These are phyloP conservation scores for Neoscytalidium dimidiatum DNA, from an alignment of 2,329 filamentous ascomycete genomes.

Conservation along the genomic window DNA sequence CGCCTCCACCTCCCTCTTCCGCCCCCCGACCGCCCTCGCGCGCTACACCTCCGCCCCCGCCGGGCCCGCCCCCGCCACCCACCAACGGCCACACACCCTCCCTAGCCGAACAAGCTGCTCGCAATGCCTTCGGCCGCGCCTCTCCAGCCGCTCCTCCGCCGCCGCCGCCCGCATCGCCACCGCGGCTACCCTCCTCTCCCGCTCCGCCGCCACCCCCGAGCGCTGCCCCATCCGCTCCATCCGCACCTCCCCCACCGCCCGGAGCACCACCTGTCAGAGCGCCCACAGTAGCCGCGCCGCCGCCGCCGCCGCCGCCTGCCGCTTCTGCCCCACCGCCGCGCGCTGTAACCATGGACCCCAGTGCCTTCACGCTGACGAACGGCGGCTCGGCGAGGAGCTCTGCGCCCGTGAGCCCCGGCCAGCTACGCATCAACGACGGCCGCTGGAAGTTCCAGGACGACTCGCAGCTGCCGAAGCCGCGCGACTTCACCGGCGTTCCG, in stretches of 20 bases:
- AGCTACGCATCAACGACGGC: constrained; percentile 59
- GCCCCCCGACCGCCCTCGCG: constrained; percentile 48
- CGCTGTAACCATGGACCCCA: constrained; percentile 67
- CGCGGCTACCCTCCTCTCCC: constrained; percentile 32
- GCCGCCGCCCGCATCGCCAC: constrained; percentile 34
- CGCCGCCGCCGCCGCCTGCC: constrained; percentile 30
- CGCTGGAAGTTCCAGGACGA: constrained; percentile 90
- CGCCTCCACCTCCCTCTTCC: constrained; percentile 59
- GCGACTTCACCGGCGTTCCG: constrained; percentile 72
- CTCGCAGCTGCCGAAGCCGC: constrained; percentile 77
- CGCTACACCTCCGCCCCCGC: constrained; percentile 38
- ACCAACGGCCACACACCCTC: constrained; percentile 33
- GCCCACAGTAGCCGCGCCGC: constrained; percentile 36
- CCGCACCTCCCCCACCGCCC: constrained; percentile 25
- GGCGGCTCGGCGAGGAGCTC: constrained; percentile 30
- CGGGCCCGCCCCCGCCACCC: constrained; percentile 36
- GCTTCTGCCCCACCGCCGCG: constrained; percentile 42
- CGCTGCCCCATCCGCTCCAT: constrained; percentile 32
- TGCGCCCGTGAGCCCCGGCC: constrained; percentile 25
- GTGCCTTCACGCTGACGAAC: constrained; percentile 66
- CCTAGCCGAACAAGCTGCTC: constrained; percentile 56
- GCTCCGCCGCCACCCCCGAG: constrained; percentile 41
- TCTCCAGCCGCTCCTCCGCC: constrained; percentile 42
- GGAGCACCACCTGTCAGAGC: constrained; percentile 21
- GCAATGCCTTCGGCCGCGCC: constrained; percentile 56